These are phyloP conservation scores for Fusarium stilboides DNA, from an alignment of 2,329 filamentous ascomycete genomes.

Conservation along the genomic window DNA sequence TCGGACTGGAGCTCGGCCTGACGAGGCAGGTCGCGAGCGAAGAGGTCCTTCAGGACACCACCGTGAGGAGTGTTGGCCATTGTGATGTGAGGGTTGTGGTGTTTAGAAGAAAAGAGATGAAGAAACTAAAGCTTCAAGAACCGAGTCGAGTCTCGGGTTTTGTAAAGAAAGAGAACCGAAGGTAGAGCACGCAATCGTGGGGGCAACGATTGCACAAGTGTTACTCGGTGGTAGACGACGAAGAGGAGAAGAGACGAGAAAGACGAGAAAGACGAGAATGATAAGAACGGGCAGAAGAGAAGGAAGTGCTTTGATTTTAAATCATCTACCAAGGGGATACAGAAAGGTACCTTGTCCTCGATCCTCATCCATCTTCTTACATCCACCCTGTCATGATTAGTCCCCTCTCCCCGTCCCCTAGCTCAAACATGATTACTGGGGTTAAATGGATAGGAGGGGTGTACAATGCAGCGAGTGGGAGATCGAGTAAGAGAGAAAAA, in stretches of 20 bases:
- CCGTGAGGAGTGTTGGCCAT: conserved; percentile 85
- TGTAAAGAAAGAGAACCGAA: conserved; percentile 30
- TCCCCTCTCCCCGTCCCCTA: conserved; percentile 32
- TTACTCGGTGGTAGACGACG: conserved; percentile 25
- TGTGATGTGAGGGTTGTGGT: conserved; percentile 48
- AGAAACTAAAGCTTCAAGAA: conserved; percentile 20
- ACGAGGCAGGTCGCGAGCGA: conserved; percentile 90
- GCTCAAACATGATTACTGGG: conserved; percentile 38
- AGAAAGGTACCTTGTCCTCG: conserved; percentile 27
- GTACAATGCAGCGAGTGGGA: conserved; percentile 21
- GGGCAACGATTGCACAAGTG: conserved; percentile 44
- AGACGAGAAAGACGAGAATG: conserved; percentile 24
- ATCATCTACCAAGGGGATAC: conserved; percentile 25
- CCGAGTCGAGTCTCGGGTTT: conserved; percentile 27
- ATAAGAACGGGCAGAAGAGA: conserved; percentile 18
- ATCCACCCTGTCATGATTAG: conserved; percentile 43
- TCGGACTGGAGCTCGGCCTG: conserved; percentile 85
- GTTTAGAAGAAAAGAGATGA: conserved; percentile 9
- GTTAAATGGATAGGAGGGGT: conserved; percentile 31
- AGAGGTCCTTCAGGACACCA: conserved; percentile 97
- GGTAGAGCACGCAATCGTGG: conserved; percentile 54
- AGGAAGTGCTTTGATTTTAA: conserved; percentile 42
- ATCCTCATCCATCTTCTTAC: conserved; percentile 46
- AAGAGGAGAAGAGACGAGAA: conserved; percentile 26
- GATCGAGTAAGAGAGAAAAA: conserved; percentile 42